Conservation (phyloP, 371 early-diverging fungal genomes). For the Rhizopus microsporus region DNA sequence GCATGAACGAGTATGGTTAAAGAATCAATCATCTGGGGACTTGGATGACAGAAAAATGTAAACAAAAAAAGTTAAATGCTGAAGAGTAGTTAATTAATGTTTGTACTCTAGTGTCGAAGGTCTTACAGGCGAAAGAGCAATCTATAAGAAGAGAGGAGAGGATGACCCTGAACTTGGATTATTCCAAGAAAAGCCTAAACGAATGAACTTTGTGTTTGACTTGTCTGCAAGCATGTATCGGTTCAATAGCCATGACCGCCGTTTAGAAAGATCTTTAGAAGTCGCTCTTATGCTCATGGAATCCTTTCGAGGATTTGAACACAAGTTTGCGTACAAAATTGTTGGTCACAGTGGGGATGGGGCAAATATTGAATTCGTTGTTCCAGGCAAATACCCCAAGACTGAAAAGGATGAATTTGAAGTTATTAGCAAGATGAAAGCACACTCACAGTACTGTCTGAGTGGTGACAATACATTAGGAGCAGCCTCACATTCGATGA, state of each 20-base stretch:
- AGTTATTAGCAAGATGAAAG: constrained; percentile 62
- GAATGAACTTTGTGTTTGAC: constrained; percentile 82
- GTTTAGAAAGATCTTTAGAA: constrained; percentile 72
- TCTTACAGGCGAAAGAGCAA: constrained; percentile 75
- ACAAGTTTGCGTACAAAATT: constrained; percentile 80
- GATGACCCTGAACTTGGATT: constrained; percentile 70
- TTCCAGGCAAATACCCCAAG: constrained; percentile 67
- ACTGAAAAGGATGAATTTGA: constrained; percentile 80
- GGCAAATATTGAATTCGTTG: constrained; percentile 74
- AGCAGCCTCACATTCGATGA: constrained; percentile 70
- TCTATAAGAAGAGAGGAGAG: constrained; percentile 83
- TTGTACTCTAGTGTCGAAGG: constrained; percentile 60
- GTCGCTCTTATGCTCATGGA: constrained; percentile 84
- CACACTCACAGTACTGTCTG: constrained; percentile 71
- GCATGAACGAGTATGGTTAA: constrained; percentile 84
- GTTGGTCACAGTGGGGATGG: constrained; percentile 83
- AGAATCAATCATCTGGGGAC: constrained; percentile 81
- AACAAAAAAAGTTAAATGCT: background rate
- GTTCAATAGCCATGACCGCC: constrained; percentile 72
- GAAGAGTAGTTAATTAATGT: background rate
- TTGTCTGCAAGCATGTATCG: constrained; percentile 79
- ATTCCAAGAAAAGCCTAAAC: constrained; percentile 77
- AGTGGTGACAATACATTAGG: constrained; percentile 79
- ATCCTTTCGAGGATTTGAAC: constrained; percentile 79
- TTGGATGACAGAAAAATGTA: constrained; percentile 82